phyloP scores from a whole-genome alignment of 2,329 filamentous ascomycete genomes.

The Raffaelea albimanens region DNA sequence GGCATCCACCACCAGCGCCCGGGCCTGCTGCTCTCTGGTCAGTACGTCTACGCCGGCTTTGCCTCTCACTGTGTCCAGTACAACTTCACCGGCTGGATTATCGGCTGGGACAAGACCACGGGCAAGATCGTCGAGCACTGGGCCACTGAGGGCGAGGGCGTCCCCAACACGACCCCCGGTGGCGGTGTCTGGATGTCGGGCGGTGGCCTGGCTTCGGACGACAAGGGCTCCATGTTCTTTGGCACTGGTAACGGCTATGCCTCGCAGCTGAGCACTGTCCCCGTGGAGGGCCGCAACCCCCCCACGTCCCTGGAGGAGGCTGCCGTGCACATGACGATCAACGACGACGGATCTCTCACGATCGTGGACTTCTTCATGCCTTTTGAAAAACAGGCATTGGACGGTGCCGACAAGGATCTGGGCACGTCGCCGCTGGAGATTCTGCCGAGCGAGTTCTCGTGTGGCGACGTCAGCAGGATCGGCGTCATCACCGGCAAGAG shows the following conservation, averaged over 20 bases:
- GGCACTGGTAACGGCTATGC: constrained; percentile 38
- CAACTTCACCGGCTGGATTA: constrained; percentile 40
- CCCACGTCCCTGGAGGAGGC: constrained; percentile 37
- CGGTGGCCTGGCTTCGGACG: constrained; percentile 36
- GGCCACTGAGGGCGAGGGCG: constrained; percentile 32
- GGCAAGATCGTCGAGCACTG: constrained; percentile 33
- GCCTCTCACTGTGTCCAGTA: constrained; percentile 41
- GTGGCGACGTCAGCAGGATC: constrained; percentile 32
- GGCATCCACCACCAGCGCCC: constrained; percentile 38
- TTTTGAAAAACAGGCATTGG: constrained; percentile 36
- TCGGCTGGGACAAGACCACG: constrained; percentile 35
- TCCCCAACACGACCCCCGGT: constrained; percentile 27
- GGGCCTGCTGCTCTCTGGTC: constrained; percentile 32
- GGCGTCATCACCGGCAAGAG: constrained; percentile 39
- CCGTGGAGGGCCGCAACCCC: constrained; percentile 32
- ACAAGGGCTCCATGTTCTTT: constrained; percentile 35
- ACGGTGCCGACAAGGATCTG: constrained; percentile 39
- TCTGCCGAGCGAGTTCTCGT: constrained; percentile 32
- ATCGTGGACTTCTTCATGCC: constrained; percentile 42
- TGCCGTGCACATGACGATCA: constrained; percentile 37
- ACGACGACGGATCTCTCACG: constrained; percentile 29
- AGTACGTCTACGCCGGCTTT: constrained; percentile 38
- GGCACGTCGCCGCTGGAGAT: constrained; percentile 35
- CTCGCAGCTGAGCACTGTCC: constrained; percentile 31
- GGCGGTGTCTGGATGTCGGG: constrained; percentile 41